A percentile compares a stretch with the other conserved stretches of the same genome.
phyloP scores from a whole-genome alignment of 208 protist species.

The Lotmaria passim region DNA sequence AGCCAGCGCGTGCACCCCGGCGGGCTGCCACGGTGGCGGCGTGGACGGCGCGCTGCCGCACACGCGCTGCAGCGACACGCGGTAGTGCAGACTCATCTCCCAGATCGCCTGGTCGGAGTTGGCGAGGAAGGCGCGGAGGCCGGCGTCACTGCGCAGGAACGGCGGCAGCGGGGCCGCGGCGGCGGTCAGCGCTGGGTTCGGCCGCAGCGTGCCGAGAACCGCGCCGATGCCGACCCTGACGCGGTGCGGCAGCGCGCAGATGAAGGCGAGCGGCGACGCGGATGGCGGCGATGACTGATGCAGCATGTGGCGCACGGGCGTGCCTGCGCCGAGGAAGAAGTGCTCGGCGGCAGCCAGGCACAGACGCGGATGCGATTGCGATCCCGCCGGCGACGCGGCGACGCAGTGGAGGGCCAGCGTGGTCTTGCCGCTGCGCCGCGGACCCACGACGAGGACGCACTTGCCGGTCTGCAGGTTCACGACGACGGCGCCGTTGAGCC shows the following conservation, averaged over 20 bases:
- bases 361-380: slow-evolving; percentile 8
- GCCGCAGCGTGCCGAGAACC: slow-evolving; percentile 62
- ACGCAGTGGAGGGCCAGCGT: slow-evolving; percentile 82
- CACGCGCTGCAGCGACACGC: slow-evolving; percentile 47
- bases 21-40: slow-evolving; percentile 43
- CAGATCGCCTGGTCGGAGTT: slow-evolving; percentile 62
- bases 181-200: slow-evolving; percentile 53
- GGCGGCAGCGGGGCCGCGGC: slow-evolving; percentile 9
- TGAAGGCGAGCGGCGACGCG: slow-evolving; percentile 12
- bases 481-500: slow-evolving; percentile 67
- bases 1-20: slow-evolving; percentile 37
- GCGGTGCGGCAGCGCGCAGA: slow-evolving; percentile 39
- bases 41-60: too few relatives aligned
- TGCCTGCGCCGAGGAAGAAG: slow-evolving; percentile 49
- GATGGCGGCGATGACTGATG: not conserved
- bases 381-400: slow-evolving; percentile 9
- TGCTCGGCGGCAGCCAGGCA: slow-evolving; percentile 58
- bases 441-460: slow-evolving; percentile 58
- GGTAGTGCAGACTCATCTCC: slow-evolving; percentile 51
- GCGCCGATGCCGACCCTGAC: slow-evolving; percentile 64
- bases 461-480: slow-evolving; percentile 41
- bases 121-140: slow-evolving; percentile 38
- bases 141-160: slow-evolving; percentile 18
- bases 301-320: slow-evolving; percentile 26
- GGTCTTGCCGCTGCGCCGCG: slow-evolving; percentile 67